Conservation (phyloP, 2,329 filamentous ascomycete genomes). For the Dothiorella sarmentorum region DNA sequence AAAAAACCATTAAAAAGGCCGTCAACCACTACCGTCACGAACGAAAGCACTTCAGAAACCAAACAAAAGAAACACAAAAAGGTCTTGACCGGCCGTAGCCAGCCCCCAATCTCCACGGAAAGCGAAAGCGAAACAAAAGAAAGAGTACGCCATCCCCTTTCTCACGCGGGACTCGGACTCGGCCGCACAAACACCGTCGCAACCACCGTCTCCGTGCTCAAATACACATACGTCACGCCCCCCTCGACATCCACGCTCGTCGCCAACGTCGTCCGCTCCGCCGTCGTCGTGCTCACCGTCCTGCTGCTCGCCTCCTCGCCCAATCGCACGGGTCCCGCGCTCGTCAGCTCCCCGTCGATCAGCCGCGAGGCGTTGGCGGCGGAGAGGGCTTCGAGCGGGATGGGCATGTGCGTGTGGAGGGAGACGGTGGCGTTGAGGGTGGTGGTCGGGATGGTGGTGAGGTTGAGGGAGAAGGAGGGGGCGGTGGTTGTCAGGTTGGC, state of each 20-base stretch:
- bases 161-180: no score
- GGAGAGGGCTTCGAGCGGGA: not conserved
- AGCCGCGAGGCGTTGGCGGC: not conserved
- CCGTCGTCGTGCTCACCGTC: not conserved
- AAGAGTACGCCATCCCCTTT: constrained; percentile 22
- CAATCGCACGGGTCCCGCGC: not conserved
- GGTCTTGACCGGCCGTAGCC: no score
- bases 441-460: not conserved
- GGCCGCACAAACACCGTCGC: no score
- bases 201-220: constrained; percentile 1
- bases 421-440: not conserved
- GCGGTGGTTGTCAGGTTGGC: not conserved
- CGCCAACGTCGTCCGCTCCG: not conserved
- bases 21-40: no score
- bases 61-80: no score
- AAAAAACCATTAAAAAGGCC: no score
- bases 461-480: not conserved
- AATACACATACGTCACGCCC: not conserved
- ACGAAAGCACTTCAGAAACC: no score
- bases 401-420: constrained; percentile 6
- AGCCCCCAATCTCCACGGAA: constrained; percentile 22
- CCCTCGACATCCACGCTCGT: not conserved
- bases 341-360: not conserved
- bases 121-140: no score
- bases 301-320: not conserved